Base-by-base conservation (phyloP, 495 filamentous ascomycete species). In the Aspergillus diversus region DNA sequence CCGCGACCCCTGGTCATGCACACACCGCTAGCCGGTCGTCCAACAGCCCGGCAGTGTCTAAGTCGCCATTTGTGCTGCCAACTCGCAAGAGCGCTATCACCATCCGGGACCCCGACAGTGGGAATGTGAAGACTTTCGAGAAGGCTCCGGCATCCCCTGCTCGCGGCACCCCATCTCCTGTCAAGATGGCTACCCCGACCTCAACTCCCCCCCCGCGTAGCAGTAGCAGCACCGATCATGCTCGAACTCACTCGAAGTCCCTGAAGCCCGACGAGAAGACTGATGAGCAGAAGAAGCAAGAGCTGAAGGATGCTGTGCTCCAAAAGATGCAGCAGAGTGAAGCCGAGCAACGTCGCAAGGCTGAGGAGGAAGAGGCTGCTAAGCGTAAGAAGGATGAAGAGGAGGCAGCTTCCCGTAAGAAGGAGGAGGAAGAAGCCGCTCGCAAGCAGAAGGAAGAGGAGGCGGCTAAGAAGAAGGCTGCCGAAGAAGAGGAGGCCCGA, bases 61-160 rank as follows among this genome's bases (percentile, higher is more conserved):
- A 80, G 67, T 69, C 75, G 5, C 69, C 77, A 55, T 87, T 87
- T 61, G 72, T 85, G 35, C 81, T 85, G 33, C 86, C 85, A 2
- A 68, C 77, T 5, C 75, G 75, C 59, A 90, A 86, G 71, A 89
- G 87, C 66, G 81, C 87, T 3, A 88, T 96, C 53, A 79, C 86
- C 43, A 96, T 97, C 79, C 93, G 90, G 78, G 87, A 92, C 63
- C 80, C 89, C 1, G 81, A 86, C 48, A 92, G 90, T 58, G 89
- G 91, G 71, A 84, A 71, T 17, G 76, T 89, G 32, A 82, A 83
- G 66, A 82, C 77, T 17, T 87, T 89, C 63, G 79, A 82, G 66
- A 87, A 85, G 75, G 78, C 69, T 64, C 76, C 78, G 33, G 81
- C 83, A 2, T 84, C 85, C 17, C 85, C 86, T 31, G 81, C 84